phyloP scores from a whole-genome alignment of 2,329 filamentous ascomycete genomes.

The Curvularia spicifera region DNA sequence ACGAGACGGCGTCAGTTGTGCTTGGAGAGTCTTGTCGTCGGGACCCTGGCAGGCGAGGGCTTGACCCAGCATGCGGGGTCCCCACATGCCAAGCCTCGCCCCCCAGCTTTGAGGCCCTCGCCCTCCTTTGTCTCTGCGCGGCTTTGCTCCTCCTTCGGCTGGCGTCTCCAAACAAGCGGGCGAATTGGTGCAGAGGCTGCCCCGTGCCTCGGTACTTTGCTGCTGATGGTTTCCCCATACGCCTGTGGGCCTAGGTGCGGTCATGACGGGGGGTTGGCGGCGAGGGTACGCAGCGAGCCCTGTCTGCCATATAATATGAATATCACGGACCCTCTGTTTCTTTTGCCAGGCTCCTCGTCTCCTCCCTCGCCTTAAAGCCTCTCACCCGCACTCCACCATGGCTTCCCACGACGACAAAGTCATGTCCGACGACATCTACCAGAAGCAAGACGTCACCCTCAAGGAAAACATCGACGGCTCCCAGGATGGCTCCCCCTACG shows the following conservation, averaged over 20 bases:
- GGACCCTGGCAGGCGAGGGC: slow-evolving; percentile 18
- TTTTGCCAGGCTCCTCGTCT: slow-evolving; percentile 5
- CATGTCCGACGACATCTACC: slow-evolving; percentile 33
- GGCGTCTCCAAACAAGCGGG: slow-evolving; percentile 2
- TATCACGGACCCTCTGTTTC: slow-evolving; percentile 6
- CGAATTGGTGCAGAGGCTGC: slow-evolving; percentile 13
- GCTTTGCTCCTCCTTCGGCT: slow-evolving; percentile 5
- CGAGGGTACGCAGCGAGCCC: neutral
- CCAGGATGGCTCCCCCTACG: slow-evolving; percentile 31
- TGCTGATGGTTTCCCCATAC: neutral
- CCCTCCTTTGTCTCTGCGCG: slow-evolving; percentile 19
- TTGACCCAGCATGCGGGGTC: slow-evolving; percentile 33
- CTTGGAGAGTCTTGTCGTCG: slow-evolving; percentile 24
- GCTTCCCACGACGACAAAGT: slow-evolving; percentile 12
- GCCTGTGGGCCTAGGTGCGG: slow-evolving; percentile 11
- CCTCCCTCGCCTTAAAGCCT: neutral
- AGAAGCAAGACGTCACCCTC: slow-evolving; percentile 31
- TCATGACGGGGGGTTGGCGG: slow-evolving; percentile 15
- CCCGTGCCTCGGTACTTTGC: slow-evolving; percentile 37
- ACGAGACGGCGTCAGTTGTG: slow-evolving; percentile 11
- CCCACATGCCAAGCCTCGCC: slow-evolving; percentile 35
- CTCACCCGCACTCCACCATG: slow-evolving; percentile 9
- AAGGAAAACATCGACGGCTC: slow-evolving; percentile 36
- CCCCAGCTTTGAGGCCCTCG: slow-evolving; percentile 28
- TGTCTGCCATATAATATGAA: slow-evolving; percentile 9